Evolutionary conservation across 2,329 filamentous ascomycete species (phyloP), one percentile per base, ranked within the genome.

Genomic region (Purpureocillium takamizusanense): DNA sequence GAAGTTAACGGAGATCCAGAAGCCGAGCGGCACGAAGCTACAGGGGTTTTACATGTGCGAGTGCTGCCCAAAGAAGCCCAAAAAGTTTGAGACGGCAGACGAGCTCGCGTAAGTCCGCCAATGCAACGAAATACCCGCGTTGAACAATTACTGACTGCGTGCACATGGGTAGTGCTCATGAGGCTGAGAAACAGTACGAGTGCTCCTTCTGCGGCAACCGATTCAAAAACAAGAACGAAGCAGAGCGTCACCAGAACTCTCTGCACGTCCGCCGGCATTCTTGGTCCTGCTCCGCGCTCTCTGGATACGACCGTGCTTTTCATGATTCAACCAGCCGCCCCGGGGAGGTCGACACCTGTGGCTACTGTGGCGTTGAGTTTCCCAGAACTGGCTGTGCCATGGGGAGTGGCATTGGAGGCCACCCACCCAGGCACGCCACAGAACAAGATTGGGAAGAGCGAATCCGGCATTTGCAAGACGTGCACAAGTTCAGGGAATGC

Each of bases 221-320:
- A 10, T 97, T 97, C 70, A 97, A 97, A 65, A 97, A 97, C 66
- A 97, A 97, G 65, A 97, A 97, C 53, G 92, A 97, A 65, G 89
- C 89, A 3, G 90, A 97, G 61, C 79, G 92, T 25, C 90, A 97
- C 57, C 89, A 95, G 55, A 97, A 95, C 54, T 95, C 89, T 12
- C 76, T 97, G 10, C 90, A 97, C 60, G 74, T 97, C 8, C 80
- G 90, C 27, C 81, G 84, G 17, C 88, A 97, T 63, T 95, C 89
- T 35, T 98, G 92, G 92, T 95, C 90, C 10, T 98, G 92, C 60
- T 89, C 88, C 25, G 86, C 89, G 1, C 76, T 98, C 18, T 77
- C 77, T 10, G 73, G 78, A 42, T 86, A 78, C 52, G 78, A 87
- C 53, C 80, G 84, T 13, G 90, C 87, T 2, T 98, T 95, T 58